Base-by-base conservation (phyloP, 345 rosid genomes). In the Orychophragmus violaceus region DNA sequence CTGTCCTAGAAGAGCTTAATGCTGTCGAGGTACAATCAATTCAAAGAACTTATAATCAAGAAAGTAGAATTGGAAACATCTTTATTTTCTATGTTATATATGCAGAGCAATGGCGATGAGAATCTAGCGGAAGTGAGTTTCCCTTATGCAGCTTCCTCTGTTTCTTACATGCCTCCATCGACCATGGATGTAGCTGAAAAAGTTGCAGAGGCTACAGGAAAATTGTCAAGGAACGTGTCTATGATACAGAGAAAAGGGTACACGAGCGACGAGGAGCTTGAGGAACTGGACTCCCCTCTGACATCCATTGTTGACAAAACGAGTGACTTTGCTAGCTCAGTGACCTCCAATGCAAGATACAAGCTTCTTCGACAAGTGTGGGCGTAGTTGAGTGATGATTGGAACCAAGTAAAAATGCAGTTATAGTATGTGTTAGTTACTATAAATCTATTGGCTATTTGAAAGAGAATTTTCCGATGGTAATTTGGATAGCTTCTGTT, bases 221-320 rank as follows among this genome's bases (percentile, higher is more conserved):
- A 72, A 11, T 55, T 85, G 42, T 81, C 84, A 5, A 81, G 90
- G 78, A 85, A 82, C 28, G 79, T 61, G 21, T 88, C 95, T 30
- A 69, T 39, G 12, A 70, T 83, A 14, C 99, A 84, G 78, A 85
- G 95, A 78, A 93, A 88, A 83, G 97, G 99, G 49, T 90, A 93
- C 63, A 87, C 95, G 0, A 93, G 97, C 9, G 92, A 93, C 5
- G 99, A 88, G 24, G 99, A 93, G 72, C 83, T 93, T 39, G 97
- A 88, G 56, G 89, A 93, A 53, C 64, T 93, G 64, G 84, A 93
- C 75, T 86, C 83, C 61, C 96, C 92, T 71, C 82, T 93, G 16
- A 24, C 85, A 57, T 74, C 83, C 13, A 76, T 93, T 28, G 81
- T 87, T 10, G 82, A 87, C 49, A 83, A 76, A 52, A 29, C 10